phyloP scores from a whole-genome alignment of 805 yeast species.

The Pichia thaimueangensis region DNA sequence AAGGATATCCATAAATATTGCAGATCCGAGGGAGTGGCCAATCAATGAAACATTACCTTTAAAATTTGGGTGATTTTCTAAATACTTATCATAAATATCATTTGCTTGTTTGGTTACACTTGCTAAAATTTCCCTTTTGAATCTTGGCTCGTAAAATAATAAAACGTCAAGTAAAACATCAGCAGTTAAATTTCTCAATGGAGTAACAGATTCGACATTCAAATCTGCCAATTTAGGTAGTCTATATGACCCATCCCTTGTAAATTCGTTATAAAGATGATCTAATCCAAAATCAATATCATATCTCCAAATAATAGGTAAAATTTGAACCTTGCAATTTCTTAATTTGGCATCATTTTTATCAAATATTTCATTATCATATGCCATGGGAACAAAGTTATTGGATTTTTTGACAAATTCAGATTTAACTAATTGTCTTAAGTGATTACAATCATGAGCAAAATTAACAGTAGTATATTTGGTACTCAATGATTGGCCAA shows the following conservation, averaged over 20 bases:
- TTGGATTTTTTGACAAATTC: conserved; percentile 38
- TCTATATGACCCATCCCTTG: conserved; percentile 34
- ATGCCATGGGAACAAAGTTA: conserved; percentile 33
- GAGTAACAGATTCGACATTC: conserved; percentile 69
- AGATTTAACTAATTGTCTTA: conserved; percentile 52
- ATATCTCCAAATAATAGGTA: conserved; percentile 92
- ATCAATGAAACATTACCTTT: conserved; percentile 76
- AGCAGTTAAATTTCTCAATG: conserved; percentile 73
- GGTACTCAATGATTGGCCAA: conserved; percentile 82
- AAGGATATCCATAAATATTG: conserved; percentile 72
- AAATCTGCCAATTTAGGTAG: conserved; percentile 65
- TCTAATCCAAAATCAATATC: conserved; percentile 55
- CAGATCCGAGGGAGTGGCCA: conserved; percentile 92
- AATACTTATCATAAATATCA: conserved; percentile 49
- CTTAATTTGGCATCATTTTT: conserved; percentile 14
- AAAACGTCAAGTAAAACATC: conserved; percentile 83
- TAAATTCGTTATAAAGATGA: conserved; percentile 32
- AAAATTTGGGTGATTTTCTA: conserved; percentile 60
- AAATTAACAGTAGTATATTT: conserved; percentile 78
- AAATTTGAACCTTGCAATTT: conserved; percentile 67
- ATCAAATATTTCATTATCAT: conserved; percentile 27
- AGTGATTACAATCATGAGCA: conserved; percentile 70
- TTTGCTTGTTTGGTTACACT: conserved; percentile 63
- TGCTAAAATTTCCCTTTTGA: conserved; percentile 52
- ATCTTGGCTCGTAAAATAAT: conserved; percentile 67